A percentile compares a stretch with the other conserved stretches of the same genome.
Conservation (phyloP, 352 stramenopile species). For the Stramenopiles sp. region DNA sequence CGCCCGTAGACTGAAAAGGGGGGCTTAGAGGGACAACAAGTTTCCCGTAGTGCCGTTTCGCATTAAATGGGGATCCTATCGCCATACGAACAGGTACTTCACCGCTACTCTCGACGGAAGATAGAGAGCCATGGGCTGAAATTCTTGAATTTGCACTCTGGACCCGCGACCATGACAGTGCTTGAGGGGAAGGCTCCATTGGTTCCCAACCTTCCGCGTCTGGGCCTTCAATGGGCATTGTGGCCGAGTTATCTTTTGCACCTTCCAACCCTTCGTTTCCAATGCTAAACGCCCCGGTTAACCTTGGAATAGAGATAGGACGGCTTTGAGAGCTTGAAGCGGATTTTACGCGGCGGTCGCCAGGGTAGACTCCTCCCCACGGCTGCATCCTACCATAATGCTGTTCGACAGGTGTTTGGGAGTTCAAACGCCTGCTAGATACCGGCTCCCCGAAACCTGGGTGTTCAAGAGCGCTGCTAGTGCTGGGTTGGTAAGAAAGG, state of each 20-base stretch:
- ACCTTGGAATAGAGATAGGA: not conserved
- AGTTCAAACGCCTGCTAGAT: too few relatives aligned
- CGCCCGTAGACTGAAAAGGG: not conserved
- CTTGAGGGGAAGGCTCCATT: not conserved
- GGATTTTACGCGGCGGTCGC: too few relatives aligned
- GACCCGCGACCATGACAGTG: not conserved
- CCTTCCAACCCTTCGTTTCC: too few relatives aligned
- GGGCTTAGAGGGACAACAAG: not conserved
- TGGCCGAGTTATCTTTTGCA: too few relatives aligned
- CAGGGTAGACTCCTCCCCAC: not conserved
- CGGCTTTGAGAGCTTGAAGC: not conserved
- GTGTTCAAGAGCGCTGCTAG: too few relatives aligned
- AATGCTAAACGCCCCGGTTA: not conserved
- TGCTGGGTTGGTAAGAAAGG: not conserved
- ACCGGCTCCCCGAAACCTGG: too few relatives aligned
- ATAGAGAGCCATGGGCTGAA: not conserved
- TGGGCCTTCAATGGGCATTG: not conserved
- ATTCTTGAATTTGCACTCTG: not conserved
- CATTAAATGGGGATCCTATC: not conserved
- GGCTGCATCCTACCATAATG: not conserved
- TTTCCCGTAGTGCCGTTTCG: not conserved
- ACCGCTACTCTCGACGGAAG: not conserved
- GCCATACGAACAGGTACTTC: not conserved
- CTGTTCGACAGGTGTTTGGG: too few relatives aligned
- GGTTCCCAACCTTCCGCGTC: not conserved